Percentiles rank a stretch among this genome's conserved stretches.
phyloP scores from a whole-genome alignment of 2,329 filamentous ascomycete genomes.

The Cryphonectria japonica region DNA sequence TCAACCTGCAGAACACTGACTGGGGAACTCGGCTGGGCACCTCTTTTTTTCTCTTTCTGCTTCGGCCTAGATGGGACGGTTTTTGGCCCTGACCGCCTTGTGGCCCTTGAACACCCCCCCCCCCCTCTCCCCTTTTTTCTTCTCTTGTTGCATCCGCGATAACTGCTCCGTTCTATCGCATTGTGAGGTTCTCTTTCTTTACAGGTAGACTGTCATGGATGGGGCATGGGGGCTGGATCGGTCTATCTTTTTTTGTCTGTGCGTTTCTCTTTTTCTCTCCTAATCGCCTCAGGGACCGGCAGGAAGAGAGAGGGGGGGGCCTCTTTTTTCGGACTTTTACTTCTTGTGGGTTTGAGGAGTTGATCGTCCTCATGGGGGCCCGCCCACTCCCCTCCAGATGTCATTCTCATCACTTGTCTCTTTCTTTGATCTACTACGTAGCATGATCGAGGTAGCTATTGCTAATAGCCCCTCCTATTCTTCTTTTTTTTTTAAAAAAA shows the following conservation, averaged over 20 bases:
- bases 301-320: not conserved
- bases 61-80: not conserved
- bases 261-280: not conserved
- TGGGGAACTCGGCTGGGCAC: too few species aligned
- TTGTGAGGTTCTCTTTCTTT: not conserved
- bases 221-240: not conserved
- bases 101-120: not conserved
- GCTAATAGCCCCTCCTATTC: not conserved
- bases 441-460: not conserved
- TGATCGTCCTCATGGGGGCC: not conserved
- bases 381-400: too few species aligned
- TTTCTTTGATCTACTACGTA: not conserved
- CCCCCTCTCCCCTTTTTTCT: not conserved
- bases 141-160: not conserved
- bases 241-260: not conserved
- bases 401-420: too few species aligned
- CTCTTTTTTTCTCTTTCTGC: too few species aligned
- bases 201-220: not conserved
- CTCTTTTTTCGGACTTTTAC: not conserved
- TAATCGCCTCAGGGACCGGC: too few species aligned
- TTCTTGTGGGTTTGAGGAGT: not conserved
- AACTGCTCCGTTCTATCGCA: not conserved
- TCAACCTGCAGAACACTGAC: not conserved
- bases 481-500: too few species aligned
- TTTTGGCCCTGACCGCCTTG: slow-evolving; percentile 5